Conservation (phyloP, 129 eudicot genomes). For the Chrysanthemum makinoi region DNA sequence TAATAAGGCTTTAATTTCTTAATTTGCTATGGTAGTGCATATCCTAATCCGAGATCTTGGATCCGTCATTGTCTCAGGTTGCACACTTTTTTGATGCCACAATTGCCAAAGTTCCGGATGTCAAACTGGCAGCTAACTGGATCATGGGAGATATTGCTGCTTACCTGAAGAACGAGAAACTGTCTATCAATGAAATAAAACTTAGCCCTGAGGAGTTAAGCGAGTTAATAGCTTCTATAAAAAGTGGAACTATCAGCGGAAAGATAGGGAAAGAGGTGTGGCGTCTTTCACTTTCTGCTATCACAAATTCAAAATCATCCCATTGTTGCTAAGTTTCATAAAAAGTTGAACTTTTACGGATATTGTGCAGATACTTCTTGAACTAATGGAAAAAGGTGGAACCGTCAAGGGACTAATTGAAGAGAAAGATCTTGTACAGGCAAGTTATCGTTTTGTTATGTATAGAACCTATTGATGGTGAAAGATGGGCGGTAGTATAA, state of each 20-base stretch:
- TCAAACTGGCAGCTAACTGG: constrained; percentile 90
- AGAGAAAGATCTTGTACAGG: constrained; percentile 96
- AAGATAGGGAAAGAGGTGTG: constrained; percentile 94
- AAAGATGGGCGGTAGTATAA: not conserved
- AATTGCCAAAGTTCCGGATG: constrained; percentile 64
- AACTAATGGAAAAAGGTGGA: constrained; percentile 91
- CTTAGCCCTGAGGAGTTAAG: constrained; percentile 81
- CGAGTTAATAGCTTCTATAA: constrained; percentile 76
- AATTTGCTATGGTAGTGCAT: not conserved
- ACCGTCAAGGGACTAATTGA: constrained; percentile 86
- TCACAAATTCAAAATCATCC: not conserved
- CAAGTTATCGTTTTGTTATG: constrained; percentile 31
- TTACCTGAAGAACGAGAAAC: constrained; percentile 75
- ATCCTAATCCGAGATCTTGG: not conserved
- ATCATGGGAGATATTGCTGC: constrained; percentile 97
- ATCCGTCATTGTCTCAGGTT: constrained; percentile 43
- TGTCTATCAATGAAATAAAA: constrained; percentile 69
- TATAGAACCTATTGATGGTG: not conserved
- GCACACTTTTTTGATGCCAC: constrained; percentile 89
- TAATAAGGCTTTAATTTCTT: too few species aligned
- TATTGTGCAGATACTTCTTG: constrained; percentile 74
- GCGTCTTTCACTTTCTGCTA: constrained; percentile 5
- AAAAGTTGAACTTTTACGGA: not conserved
- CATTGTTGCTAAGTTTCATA: not conserved
- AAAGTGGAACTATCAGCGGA: constrained; percentile 83